phyloP scores from a whole-genome alignment of 768 basidiomycete genomes.

The Mycena belliarum region DNA sequence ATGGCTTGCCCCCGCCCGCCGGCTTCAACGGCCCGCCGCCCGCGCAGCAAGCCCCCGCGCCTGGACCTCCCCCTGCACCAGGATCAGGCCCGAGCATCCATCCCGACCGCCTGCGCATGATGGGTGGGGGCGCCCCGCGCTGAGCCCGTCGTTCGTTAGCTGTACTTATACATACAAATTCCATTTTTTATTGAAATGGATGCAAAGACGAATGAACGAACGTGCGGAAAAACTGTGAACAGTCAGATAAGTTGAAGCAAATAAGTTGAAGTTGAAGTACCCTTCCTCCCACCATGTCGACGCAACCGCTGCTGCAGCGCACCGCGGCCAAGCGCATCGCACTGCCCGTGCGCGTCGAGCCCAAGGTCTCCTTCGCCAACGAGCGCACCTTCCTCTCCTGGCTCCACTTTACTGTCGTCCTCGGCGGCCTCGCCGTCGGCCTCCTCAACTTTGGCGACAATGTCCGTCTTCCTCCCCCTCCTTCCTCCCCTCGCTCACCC shows the following conservation, averaged over 20 bases:
- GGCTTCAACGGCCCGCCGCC: slow-evolving; percentile 39
- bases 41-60: slow-evolving; percentile 19
- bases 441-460: slow-evolving; percentile 98
- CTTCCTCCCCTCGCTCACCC: slow-evolving; percentile 2
- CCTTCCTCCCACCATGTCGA: slow-evolving; percentile 69
- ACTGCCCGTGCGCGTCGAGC: slow-evolving; percentile 91
- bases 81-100: slow-evolving; percentile 68
- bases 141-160: neutral
- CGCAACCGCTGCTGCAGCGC: slow-evolving; percentile 94
- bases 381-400: slow-evolving; percentile 97
- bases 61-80: slow-evolving; percentile 24
- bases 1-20: slow-evolving; percentile 34
- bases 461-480: slow-evolving; percentile 40
- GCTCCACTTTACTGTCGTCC: slow-evolving; percentile 97
- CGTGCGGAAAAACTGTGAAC: too few species aligned
- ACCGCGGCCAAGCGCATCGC: slow-evolving; percentile 95
- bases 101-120: slow-evolving; percentile 82
- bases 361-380: slow-evolving; percentile 94
- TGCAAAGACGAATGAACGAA: too few species aligned
- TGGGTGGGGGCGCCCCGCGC: slow-evolving; percentile 44
- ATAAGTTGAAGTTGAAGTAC: too few species aligned
- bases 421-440: slow-evolving; percentile 94
- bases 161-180: too few species aligned
- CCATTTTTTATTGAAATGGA: too few species aligned
- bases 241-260: too few species aligned